These are phyloP conservation scores for Xylariaceae sp. DNA, from an alignment of 2,329 filamentous ascomycete genomes.

Conservation along the genomic window DNA sequence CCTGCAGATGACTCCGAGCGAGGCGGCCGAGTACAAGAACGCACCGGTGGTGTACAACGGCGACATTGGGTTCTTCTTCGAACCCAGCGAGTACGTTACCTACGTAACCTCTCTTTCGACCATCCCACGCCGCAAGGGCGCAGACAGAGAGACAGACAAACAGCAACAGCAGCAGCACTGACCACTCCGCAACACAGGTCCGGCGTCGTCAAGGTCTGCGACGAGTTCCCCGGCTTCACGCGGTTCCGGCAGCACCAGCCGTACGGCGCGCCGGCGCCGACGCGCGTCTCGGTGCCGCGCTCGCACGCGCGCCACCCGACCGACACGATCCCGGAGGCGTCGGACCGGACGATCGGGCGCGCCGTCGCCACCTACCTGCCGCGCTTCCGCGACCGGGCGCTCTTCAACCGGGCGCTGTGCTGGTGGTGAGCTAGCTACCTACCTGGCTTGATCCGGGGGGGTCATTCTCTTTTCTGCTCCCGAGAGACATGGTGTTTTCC, in stretches of 20 bases:
- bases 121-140: too few species aligned
- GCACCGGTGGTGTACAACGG: constrained; percentile 38
- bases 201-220: constrained; percentile 30
- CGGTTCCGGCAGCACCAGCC: constrained; percentile 28
- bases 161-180: too few species aligned
- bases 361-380: constrained; percentile 25
- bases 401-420: constrained; percentile 26
- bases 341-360: constrained; percentile 21
- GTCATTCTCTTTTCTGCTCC: too few species aligned
- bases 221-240: constrained; percentile 33
- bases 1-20: constrained; percentile 32
- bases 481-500: too few species aligned
- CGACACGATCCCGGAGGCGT: constrained; percentile 28
- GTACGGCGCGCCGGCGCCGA: constrained; percentile 21
- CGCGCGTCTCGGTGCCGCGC: constrained; percentile 26
- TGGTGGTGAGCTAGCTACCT: too few species aligned
- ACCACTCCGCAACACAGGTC: constrained; percentile 11
- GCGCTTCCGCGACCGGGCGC: constrained; percentile 19
- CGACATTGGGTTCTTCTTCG: constrained; percentile 42
- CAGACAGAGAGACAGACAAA: too few species aligned
- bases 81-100: constrained; percentile 34
- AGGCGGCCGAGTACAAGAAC: constrained; percentile 32
- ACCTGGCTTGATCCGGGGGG: too few species aligned
- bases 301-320: constrained; percentile 29
- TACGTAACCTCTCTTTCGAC: too few species aligned